Conservation (phyloP, 768 basidiomycete species). For the Filobasidium floriforme region DNA sequence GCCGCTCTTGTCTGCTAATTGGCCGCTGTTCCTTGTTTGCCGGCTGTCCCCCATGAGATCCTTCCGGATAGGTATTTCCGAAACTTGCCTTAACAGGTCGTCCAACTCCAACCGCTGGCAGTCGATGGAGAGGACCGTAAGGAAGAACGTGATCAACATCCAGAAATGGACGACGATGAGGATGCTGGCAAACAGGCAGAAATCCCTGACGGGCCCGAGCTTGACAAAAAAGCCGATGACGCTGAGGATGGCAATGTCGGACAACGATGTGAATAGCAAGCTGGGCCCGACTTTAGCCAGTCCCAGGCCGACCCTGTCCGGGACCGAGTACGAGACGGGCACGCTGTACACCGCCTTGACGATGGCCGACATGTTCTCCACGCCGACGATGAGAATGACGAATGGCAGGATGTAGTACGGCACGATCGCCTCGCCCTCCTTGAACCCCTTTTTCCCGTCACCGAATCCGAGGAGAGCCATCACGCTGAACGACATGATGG, state of each 20-base stretch:
- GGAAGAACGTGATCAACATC: conserved; percentile 58
- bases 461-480: conserved; percentile 72
- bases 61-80: conserved; percentile 31
- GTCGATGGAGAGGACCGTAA: conserved; percentile 68
- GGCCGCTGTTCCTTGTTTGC: not conserved
- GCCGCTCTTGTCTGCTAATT: not conserved
- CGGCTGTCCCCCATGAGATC: not conserved
- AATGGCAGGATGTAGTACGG: conserved; percentile 67
- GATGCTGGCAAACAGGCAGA: conserved; percentile 86
- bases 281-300: conserved; percentile 81
- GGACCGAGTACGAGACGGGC: conserved; percentile 47
- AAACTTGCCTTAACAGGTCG: conserved; percentile 71
- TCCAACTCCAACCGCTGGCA: conserved; percentile 85
- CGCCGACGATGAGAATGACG: conserved; percentile 87
- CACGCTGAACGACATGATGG: conserved; percentile 86
- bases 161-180: conserved; percentile 97
- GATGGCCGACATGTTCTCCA: conserved; percentile 94
- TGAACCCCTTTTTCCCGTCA: not conserved
- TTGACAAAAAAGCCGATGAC: conserved; percentile 64
- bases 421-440: conserved; percentile 23
- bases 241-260: conserved; percentile 73
- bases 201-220: conserved; percentile 74
- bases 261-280: conserved; percentile 83
- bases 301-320: conserved; percentile 82
- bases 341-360: conserved; percentile 50